A percentile compares a stretch with the other conserved stretches of the same genome.
Conservation (phyloP, 345 rosid genomes). For the Eucalyptus marginata region DNA sequence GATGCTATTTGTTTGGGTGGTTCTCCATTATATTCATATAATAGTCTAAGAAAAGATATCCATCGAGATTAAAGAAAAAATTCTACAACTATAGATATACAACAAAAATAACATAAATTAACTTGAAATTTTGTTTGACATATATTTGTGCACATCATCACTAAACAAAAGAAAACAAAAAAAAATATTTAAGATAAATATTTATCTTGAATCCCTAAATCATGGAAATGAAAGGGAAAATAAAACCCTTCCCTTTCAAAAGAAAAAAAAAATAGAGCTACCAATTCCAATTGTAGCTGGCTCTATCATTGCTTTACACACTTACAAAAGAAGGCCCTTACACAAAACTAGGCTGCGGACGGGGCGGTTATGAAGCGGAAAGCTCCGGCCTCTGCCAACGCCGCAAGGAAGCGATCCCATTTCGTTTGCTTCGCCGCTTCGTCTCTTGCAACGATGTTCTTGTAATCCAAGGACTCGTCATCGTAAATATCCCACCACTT, state of each 20-base stretch:
- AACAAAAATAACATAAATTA: background rate
- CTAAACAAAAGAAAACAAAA: background rate
- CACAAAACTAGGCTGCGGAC: constrained; percentile 16
- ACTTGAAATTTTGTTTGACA: background rate
- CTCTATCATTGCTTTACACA: no score
- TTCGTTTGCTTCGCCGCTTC: background rate
- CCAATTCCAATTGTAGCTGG: no score
- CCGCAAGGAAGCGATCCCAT: constrained; percentile 4
- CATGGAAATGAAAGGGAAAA: background rate
- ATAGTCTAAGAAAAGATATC: background rate
- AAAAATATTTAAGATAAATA: background rate
- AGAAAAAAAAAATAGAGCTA: background rate
- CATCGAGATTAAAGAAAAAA: background rate
- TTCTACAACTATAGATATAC: background rate
- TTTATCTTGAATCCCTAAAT: background rate
- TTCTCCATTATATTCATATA: background rate
- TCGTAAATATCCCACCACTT: constrained; percentile 34
- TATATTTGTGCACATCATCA: background rate
- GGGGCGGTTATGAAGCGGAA: constrained; percentile 6
- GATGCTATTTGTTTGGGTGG: background rate
- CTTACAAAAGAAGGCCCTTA: background rate
- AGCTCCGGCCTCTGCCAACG: constrained; percentile 15
- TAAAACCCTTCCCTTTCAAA: background rate
- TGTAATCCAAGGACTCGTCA: constrained; percentile 22
- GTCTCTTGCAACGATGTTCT: background rate